Evolutionary conservation across 768 basidiomycete genomes (phyloP), one percentile per base, ranked within the genome.

Genomic region (Rhodotorula sphaerocarpa): DNA sequence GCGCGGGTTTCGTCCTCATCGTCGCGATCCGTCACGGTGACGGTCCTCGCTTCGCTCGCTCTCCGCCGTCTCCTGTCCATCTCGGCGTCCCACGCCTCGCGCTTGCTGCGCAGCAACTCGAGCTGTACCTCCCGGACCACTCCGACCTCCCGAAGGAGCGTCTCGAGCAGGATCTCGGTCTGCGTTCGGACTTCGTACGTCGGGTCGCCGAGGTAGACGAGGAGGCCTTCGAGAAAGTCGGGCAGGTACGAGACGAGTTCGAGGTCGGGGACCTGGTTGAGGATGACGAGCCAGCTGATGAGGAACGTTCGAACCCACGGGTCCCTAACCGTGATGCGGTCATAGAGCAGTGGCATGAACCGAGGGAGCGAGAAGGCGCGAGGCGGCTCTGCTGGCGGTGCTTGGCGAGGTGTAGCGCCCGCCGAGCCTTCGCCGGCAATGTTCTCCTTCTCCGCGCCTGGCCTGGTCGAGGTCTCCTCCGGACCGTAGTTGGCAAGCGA

Each of bases 141-240:
- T 14, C 84, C 83, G 70, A 95, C 88, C 75, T 99, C 95, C 42
- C 86, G 82, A 46, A 97, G 79, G 70, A 97, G 90, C 66, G 91
- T 89, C 11, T 85, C 86, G 7, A 97, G 79, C 11, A 93, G 80
- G 21, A 55, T 61, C 73, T 95, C 89, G 10, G 93, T 91, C 18
- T 88, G 88, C 14, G 88, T 84, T 18, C 88, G 82, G 21, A 99
- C 91, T 71, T 99, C 93, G 71, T 88, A 86, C 2, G 85, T 91
- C 1, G 90, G 90, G 75, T 99, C 95, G 2, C 89, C 89, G 20
- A 97, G 84, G 74, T 96, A 99, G 78, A 87, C 91, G 89, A 99
- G 73, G 45, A 99, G 81, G 3, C 91, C 92, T 65, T 96, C 91
- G 53, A 99, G 76, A 73, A 97, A 92, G 72, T 95, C 86, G 2